Evolutionary conservation across 2,329 filamentous ascomycete genomes (phyloP), one percentile per base, ranked within the genome.

Genomic region (Beauveria varroae): DNA sequence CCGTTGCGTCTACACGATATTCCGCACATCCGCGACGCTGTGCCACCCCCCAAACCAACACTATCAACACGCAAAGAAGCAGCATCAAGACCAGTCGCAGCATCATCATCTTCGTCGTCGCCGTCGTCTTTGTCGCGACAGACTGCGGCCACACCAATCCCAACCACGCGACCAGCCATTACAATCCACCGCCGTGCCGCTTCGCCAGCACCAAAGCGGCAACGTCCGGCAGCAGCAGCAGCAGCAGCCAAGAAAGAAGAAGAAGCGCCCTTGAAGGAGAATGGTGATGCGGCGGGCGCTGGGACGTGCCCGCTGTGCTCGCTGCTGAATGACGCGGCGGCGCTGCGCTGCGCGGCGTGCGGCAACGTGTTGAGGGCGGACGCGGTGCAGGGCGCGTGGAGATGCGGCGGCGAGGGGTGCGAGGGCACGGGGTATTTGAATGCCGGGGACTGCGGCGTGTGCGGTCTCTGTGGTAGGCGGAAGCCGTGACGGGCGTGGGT

Each of bases 311-410:
- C 80, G 0, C 76, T 89, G 60, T 96, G 91, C 72, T 91, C 89
- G 0, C 82, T 88, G 56, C 74, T 76, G 56, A 93, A 91, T 69
- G 74, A 79, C 6, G 53, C 69, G 0, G 67, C 69, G 9, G 76
- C 82, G 8, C 72, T 85, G 2, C 88, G 83, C 4, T 95, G 91
- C 71, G 74, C 73, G 8, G 80, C 87, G 58, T 95, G 91, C 71
- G 81, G 86, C 26, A 85, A 93, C 65, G 89, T 93, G 1, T 74
- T 93, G 2, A 78, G 83, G 50, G 73, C 78, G 0, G 68, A 74
- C 0, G 79, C 80, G 55, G 78, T 86, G 50, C 74, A 79, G 0
- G 74, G 77, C 20, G 74, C 81, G n/a, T 93, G 90, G 90, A 74
- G 74, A 53, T 93, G 90, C 69, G 71, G 70, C 49, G 83, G 80